These are phyloP conservation scores for Colletotrichum horii DNA, from an alignment of 2,329 filamentous ascomycete species.

Conservation along the genomic window DNA sequence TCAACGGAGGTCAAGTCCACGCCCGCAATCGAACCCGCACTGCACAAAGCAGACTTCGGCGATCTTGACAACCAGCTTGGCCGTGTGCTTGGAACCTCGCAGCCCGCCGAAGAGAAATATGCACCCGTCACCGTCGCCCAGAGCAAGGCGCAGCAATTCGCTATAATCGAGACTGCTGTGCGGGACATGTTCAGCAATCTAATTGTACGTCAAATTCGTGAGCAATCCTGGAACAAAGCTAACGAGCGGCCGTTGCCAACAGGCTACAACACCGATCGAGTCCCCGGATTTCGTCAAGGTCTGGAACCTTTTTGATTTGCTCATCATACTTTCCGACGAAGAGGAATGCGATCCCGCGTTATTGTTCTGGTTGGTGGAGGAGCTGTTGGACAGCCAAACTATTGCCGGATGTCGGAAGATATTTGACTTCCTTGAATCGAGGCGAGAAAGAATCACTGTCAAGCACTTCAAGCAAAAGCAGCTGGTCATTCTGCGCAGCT, in stretches of 20 bases:
- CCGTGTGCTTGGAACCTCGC: conserved; percentile 31
- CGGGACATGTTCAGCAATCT: conserved; percentile 80
- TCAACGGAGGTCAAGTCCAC: conserved; percentile 65
- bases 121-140: conserved; percentile 40
- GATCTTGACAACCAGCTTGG: conserved; percentile 51
- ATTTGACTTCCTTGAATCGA: conserved; percentile 94
- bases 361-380: conserved; percentile 90
- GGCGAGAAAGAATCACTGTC: conserved; percentile 85
- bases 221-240: neutral
- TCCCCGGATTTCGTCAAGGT: conserved; percentile 80
- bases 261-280: conserved; percentile 79
- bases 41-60: conserved; percentile 72
- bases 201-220: conserved; percentile 62
- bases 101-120: conserved; percentile 27
- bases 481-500: conserved; percentile 87
- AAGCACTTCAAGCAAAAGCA: conserved; percentile 83
- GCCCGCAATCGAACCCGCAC: conserved; percentile 72
- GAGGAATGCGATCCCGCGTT: conserved; percentile 80
- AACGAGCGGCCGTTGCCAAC: neutral
- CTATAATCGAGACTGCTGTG: conserved; percentile 82
- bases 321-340: conserved; percentile 86
- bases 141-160: conserved; percentile 58
- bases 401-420: conserved; percentile 89
- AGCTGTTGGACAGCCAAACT: conserved; percentile 94
- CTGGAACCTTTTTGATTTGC: conserved; percentile 92